Base-by-base conservation (phyloP, 1,284 basidiomycete species). In the Abortiporus biennis region DNA sequence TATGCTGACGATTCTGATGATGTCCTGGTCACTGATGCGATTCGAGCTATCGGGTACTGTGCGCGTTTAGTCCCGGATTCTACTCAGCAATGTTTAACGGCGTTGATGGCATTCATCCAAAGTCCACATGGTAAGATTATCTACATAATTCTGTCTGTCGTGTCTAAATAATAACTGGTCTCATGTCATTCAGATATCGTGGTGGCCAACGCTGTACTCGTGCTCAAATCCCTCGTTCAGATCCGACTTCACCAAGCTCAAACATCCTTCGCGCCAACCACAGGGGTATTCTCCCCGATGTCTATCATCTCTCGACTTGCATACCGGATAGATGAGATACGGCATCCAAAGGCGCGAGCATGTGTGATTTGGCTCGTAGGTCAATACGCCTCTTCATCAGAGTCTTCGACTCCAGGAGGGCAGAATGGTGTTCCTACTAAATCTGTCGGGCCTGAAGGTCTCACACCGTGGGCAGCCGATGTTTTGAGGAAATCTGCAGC, bases 351-450 rank as follows among this genome's bases (percentile, higher is more conserved):
- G 48, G 91, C 93, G 0, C 69, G 88, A 19, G 89, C 91, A 0
- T 92, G 86, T 51, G 80, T 95, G 0, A 66, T 92, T 30, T 94
- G 92, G 91, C 74, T 96, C 0, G 90, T 92, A 0, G 93, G 93
- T 0, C 90, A 94, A 59, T 91, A 89, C 58, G 74, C 85, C 2
- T 68, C 67, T 6, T 52, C 60, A n/a, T 15, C 59, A 61, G 23
- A 9, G 42, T 8, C 9, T 8, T 12, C 4, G 12, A 21, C 9
- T 3, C 47, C 6, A 45, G 24, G 36, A 27, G 13, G 54, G 47
- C 45, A 56, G 52, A 2, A 38, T 37, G 13, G 36, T 31, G 1
- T n/a, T n/a, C n/a, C n/a, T n/a, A n/a, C n/a, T 44, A 46, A n/a
- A 3, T 9, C 15, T 1, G 36, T 29, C 6, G 53, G 50, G 1